Base-by-base conservation (phyloP, 2,329 filamentous ascomycete species). In the Neospermospora avenae region DNA sequence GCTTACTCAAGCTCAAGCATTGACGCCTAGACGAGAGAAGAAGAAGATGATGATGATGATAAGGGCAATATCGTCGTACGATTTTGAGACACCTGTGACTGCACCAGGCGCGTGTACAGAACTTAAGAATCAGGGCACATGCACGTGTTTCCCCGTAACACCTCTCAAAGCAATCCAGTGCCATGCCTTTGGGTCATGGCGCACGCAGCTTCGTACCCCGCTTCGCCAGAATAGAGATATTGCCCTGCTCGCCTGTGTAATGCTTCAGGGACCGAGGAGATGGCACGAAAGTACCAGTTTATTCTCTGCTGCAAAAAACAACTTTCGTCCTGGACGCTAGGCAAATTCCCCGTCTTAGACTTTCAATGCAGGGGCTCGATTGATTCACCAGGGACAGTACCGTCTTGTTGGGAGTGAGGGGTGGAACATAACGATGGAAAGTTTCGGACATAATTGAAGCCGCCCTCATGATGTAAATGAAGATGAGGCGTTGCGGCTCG, bases 101-200 rank as follows among this genome's bases (percentile, higher is more conserved):
- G n/a, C 28, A 51, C 18, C 28, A 18, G 39, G 48, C 28, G 31
- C 48, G 31, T 51, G 48, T 28, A 31, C 28, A 10, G 28, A 10
- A 31, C 11, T 31, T 10, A 31, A 31, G 28, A 31, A 31, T 3
- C 16, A 6, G 18, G 39, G 18, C 39, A 18, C n/a, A 5, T 18
- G 20, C n/a, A 18, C 20, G 13, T 51, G n/a, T 13, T 20, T 51
- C 46, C 31, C 28, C 2, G 28, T 49, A 16, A 14, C 46, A 49
- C 46, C 8, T 49, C 46, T 35, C 31, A 31, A 49, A 51, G n/a
- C n/a, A 13, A 35, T 22, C 48, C 48, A 51, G 48, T 51, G 48
- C 48, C 48, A 51, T 35, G 48, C 48, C 48, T 37, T 35, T 18
- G 48, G 48, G 28, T 35, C 28, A 51, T 51, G 48, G 46, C 46